Percentiles rank a stretch among this genome's conserved stretches.
phyloP scores from a whole-genome alignment of 169 alveolate genomes.

The Plasmodium gonderi region DNA sequence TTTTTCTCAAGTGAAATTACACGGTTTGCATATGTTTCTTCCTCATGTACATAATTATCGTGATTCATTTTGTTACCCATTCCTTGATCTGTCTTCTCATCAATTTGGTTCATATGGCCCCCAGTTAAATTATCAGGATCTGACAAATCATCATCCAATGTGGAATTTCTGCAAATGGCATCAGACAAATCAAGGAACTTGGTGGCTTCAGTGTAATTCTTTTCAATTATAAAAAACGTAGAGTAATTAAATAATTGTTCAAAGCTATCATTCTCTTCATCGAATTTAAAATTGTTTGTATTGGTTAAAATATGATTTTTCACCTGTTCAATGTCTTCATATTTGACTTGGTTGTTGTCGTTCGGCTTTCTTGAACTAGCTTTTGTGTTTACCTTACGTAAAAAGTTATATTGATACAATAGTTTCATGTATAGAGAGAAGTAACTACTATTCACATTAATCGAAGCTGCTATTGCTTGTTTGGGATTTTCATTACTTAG shows the following conservation, averaged over 20 bases:
- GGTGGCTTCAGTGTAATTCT: constrained; percentile 7
- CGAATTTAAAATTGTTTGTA: constrained; percentile 37
- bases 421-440: constrained; percentile 19
- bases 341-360: neutral
- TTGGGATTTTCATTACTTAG: neutral
- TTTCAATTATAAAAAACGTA: constrained; percentile 47
- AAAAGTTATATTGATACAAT: constrained; percentile 51
- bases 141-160: neutral
- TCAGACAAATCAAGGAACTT: constrained; percentile 33
- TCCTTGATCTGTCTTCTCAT: neutral
- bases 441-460: constrained; percentile 38
- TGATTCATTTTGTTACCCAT: neutral
- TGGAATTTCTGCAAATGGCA: constrained; percentile 14
- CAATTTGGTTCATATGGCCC: too few relatives aligned
- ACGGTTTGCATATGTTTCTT: neutral
- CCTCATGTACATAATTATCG: neutral
- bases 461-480: constrained; percentile 48
- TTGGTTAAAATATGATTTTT: constrained; percentile 17
- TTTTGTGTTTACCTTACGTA: constrained; percentile 3
- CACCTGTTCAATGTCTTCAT: constrained; percentile 12
- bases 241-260: constrained; percentile 44
- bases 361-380: neutral
- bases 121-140: too few relatives aligned
- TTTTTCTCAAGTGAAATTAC: too few relatives aligned
- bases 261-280: constrained; percentile 30